Evolutionary conservation across 371 early-diverging fungal species (phyloP), one percentile per base, ranked within the genome.

Genomic region (Mucor sp.): DNA sequence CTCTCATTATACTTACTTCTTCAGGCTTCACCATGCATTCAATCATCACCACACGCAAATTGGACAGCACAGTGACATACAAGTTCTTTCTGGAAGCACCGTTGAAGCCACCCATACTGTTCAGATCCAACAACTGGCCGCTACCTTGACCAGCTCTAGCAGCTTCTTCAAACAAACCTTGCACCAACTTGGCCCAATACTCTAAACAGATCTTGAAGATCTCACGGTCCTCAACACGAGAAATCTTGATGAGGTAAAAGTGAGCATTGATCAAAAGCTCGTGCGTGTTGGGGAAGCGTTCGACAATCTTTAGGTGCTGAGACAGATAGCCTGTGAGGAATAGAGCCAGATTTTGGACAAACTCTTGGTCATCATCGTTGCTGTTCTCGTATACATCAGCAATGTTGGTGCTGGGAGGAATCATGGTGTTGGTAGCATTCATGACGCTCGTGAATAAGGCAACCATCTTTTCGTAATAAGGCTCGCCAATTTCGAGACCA

Each of bases 161-260:
- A 2, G 88, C 84, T 74, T 95, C 95, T 39, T 94, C 91, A 74
- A 92, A 95, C 27, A 95, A 79, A 63, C 90, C 93, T 21, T 90
- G 86, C n/a, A 94, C 97, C 71, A 98, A 78, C 64, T 93, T 90
- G 41, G 89, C 85, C 97, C 98, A 98, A 79, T 97, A 98, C 79
- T 98, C 99, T 56, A 99, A 81, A 74, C 97, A 97, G 53, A 95
- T 92, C 87, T 98, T 98, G 90, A 98, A 98, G 43, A 98, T 85
- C 75, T 99, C 99, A 55, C 97, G 91, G 72, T 98, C 99, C 53
- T 95, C 90, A 14, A 98, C 95, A 55, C 85, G 84, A 4, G 98
- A 95, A 41, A 98, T 94, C 61, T 89, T 87, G 69, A 98, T 84
- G 37, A 99, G 80, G 70, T 96, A 98, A 59, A 83, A 86, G 75